Conservation (phyloP, 2,329 filamentous ascomycete genomes). For the Achaetomium macrosporum region DNA sequence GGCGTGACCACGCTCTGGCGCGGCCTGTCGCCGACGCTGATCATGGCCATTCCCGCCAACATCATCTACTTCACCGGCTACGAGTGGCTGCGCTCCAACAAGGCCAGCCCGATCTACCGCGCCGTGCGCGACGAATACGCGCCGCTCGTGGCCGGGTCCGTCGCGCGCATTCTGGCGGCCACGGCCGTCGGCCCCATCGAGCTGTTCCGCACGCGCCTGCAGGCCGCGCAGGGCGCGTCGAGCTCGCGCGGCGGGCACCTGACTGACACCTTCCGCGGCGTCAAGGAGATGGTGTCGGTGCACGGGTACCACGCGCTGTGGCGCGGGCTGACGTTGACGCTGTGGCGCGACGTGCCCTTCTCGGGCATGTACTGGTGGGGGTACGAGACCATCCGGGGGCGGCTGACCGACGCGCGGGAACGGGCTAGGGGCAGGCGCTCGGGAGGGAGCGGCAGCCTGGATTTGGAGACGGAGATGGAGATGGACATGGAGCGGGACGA, state of each 20-base stretch:
- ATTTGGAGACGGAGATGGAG: slow-evolving; percentile 34
- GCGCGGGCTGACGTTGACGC: slow-evolving; percentile 81
- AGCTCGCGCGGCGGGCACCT: slow-evolving; percentile 58
- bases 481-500: slow-evolving; percentile 27
- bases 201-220: slow-evolving; percentile 87
- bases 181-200: slow-evolving; percentile 84
- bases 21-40: slow-evolving; percentile 84
- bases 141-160: slow-evolving; percentile 72
- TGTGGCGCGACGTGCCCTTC: slow-evolving; percentile 97
- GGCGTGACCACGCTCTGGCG: slow-evolving; percentile 83
- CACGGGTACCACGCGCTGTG: slow-evolving; percentile 80
- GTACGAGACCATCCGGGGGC: slow-evolving; percentile 76
- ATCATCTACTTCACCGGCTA: slow-evolving; percentile 99
- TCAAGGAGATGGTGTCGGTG: slow-evolving; percentile 70
- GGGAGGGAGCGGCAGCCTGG: slow-evolving; percentile 23
- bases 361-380: slow-evolving; percentile 98
- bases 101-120: slow-evolving; percentile 63
- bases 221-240: slow-evolving; percentile 60
- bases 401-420: slow-evolving; percentile 63
- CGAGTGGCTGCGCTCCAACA: slow-evolving; percentile 80
- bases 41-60: slow-evolving; percentile 92
- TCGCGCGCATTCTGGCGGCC: slow-evolving; percentile 74
- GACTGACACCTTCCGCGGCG: slow-evolving; percentile 66
- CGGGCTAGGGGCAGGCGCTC: slow-evolving; percentile 41
- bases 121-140: slow-evolving; percentile 63